Evolutionary conservation across 306 rosid genomes (phyloP).

Genomic region (Vicia villosa): DNA sequence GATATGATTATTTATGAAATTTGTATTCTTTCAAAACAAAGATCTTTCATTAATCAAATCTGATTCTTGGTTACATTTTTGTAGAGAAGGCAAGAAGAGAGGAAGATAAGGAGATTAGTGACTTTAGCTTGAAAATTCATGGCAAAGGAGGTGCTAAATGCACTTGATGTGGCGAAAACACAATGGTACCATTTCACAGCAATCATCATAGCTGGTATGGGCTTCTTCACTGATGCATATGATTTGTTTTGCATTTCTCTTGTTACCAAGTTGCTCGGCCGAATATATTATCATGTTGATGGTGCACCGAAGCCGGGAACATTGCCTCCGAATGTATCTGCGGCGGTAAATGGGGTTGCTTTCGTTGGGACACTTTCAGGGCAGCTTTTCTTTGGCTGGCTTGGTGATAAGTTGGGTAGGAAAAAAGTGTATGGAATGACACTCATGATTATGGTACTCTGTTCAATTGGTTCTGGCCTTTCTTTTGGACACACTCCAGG

Average conservation of each 20-base stretch:
- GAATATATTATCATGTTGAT: conserved; percentile 71
- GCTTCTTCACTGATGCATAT: conserved; percentile 88
- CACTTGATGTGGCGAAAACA: conserved; percentile 77
- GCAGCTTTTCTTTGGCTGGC: conserved; percentile 84
- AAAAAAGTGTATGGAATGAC: conserved; percentile 79
- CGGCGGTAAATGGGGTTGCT: conserved; percentile 85
- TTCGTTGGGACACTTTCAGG: conserved; percentile 73
- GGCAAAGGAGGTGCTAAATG: conserved; percentile 69
- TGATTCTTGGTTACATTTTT: conserved; percentile 26
- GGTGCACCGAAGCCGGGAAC: conserved; percentile 62
- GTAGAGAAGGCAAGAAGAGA: conserved; percentile 29
- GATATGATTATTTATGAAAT: conserved; percentile 13
- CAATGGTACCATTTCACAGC: conserved; percentile 88
- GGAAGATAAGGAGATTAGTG: not conserved
- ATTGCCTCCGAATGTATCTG: conserved; percentile 79
- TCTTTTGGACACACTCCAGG: conserved; percentile 63
- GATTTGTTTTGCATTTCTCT: conserved; percentile 75
- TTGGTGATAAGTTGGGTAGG: conserved; percentile 77
- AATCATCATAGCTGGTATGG: conserved; percentile 82
- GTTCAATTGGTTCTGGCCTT: conserved; percentile 75
- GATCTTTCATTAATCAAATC: not conserved
- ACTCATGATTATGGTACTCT: conserved; percentile 66
- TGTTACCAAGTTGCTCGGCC: conserved; percentile 78
- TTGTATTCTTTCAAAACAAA: not conserved
- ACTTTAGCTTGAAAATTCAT: conserved; percentile 37